Conservation (phyloP, 768 basidiomycete genomes). For the Rhodotorula taiwanensis region DNA sequence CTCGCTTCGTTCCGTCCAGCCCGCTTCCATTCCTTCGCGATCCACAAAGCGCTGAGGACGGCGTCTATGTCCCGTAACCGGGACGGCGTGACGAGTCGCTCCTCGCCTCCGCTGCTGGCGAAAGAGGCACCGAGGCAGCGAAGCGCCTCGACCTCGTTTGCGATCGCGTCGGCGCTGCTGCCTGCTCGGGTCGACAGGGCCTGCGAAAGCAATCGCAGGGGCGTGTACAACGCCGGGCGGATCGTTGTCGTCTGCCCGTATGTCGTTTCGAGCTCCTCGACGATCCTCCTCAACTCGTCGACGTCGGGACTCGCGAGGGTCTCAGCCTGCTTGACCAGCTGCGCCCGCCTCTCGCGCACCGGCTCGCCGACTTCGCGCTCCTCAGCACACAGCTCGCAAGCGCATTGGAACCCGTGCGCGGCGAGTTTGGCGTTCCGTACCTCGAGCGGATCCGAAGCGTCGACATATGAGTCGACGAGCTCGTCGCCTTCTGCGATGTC, state of each 20-base stretch:
- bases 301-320: background rate
- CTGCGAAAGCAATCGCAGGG: conserved; percentile 9
- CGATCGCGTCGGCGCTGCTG: conserved; percentile 34
- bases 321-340: background rate
- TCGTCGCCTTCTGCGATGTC: conserved; percentile 66
- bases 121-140: background rate
- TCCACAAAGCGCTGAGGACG: conserved; percentile 14
- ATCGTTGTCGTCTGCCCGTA: background rate
- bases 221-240: conserved; percentile 18
- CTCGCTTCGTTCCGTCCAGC: background rate
- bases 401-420: conserved; percentile 51
- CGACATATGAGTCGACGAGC: conserved; percentile 65
- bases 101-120: background rate
- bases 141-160: conserved; percentile 5
- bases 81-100: conserved; percentile 27
- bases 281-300: background rate
- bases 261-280: background rate
- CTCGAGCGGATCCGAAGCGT: conserved; percentile 44
- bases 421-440: conserved; percentile 43
- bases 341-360: background rate
- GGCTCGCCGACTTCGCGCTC: conserved; percentile 48
- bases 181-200: background rate
- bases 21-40: background rate
- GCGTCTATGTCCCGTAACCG: conserved; percentile 17
- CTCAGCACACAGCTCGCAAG: conserved; percentile 59